Evolutionary conservation across 768 basidiomycete species (phyloP).

Genomic region (Tephrocybe sp.): DNA sequence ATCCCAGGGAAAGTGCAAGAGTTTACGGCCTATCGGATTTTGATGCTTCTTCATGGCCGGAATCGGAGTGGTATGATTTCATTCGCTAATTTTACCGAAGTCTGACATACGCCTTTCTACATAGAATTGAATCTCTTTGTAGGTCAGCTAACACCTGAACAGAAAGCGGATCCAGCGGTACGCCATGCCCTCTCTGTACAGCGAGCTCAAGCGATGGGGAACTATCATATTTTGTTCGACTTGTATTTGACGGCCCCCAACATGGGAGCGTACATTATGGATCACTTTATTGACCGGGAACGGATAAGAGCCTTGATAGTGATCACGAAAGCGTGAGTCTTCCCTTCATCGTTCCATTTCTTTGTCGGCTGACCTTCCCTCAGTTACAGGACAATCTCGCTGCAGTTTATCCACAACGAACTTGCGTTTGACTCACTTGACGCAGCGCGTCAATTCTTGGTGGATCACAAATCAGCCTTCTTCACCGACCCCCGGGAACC

Average conservation of each 20-base stretch:
- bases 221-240: conserved; percentile 90
- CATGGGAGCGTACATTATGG: conserved; percentile 99
- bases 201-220: conserved; percentile 85
- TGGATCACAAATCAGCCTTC: conserved; percentile 60
- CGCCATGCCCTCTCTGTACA: conserved; percentile 89
- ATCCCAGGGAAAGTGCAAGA: conserved; percentile 92
- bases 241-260: conserved; percentile 83
- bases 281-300: conserved; percentile 94
- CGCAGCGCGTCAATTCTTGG: conserved; percentile 67
- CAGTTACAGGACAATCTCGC: conserved; percentile 81
- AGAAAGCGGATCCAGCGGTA: conserved; percentile 79
- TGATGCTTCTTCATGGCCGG: conserved; percentile 91
- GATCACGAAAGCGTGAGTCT: conserved; percentile 88
- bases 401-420: conserved; percentile 74
- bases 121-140: conserved; percentile 93
- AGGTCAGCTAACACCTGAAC: conserved; percentile 93
- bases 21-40: conserved; percentile 95
- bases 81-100: not conserved
- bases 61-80: conserved; percentile 79
- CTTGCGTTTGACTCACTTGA: conserved; percentile 76
- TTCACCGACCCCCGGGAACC: conserved; percentile 63
- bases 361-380: conserved; percentile 1
- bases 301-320: conserved; percentile 80
- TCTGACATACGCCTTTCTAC: conserved; percentile 10
- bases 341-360: not conserved